These are phyloP conservation scores for Xerocomellus chrysenteron DNA, from an alignment of 768 basidiomycete species.

Conservation along the genomic window DNA sequence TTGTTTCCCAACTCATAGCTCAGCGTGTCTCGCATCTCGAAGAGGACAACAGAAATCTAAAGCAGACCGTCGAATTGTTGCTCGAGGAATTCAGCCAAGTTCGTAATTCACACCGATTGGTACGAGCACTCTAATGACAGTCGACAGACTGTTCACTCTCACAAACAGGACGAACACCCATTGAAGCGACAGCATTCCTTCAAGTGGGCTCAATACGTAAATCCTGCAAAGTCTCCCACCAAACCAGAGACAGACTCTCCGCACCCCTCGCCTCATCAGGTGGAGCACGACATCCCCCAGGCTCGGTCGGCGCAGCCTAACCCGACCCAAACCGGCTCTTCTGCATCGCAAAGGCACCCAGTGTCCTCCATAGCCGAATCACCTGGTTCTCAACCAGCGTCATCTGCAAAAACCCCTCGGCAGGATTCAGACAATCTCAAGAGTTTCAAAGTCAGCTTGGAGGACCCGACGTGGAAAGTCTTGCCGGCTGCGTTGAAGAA, in stretches of 20 bases:
- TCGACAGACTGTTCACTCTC: slow-evolving; percentile 4
- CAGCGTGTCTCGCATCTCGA: slow-evolving; percentile 69
- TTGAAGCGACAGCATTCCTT: slow-evolving; percentile 77
- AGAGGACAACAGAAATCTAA: slow-evolving; percentile 73
- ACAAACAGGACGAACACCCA: slow-evolving; percentile 38
- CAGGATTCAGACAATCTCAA: slow-evolving; percentile 77
- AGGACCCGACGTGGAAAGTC: slow-evolving; percentile 99
- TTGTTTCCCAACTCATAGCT: slow-evolving; percentile 41
- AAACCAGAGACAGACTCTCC: slow-evolving; percentile 75
- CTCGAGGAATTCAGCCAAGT: slow-evolving; percentile 61
- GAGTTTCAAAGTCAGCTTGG: slow-evolving; percentile 95
- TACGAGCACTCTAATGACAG: slow-evolving; percentile 8
- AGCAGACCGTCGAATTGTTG: slow-evolving; percentile 57
- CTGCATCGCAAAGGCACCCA: slow-evolving; percentile 32
- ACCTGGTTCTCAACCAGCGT: slow-evolving; percentile 26
- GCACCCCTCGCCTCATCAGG: slow-evolving; percentile 73
- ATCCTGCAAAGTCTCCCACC: slow-evolving; percentile 78
- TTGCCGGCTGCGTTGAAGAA: slow-evolving; percentile 97
- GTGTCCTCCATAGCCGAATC: slow-evolving; percentile 32
- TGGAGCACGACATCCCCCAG: slow-evolving; percentile 63
- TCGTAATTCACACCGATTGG: slow-evolving; percentile 34
- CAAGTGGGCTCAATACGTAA: slow-evolving; percentile 84
- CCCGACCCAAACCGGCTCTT: slow-evolving; percentile 15
- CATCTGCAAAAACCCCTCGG: slow-evolving; percentile 41
- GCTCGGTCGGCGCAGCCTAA: slow-evolving; percentile 29